Evolutionary conservation across 2,329 filamentous ascomycete species (phyloP), one percentile per base, ranked within the genome.

Genomic region (Ilyonectria sp.): DNA sequence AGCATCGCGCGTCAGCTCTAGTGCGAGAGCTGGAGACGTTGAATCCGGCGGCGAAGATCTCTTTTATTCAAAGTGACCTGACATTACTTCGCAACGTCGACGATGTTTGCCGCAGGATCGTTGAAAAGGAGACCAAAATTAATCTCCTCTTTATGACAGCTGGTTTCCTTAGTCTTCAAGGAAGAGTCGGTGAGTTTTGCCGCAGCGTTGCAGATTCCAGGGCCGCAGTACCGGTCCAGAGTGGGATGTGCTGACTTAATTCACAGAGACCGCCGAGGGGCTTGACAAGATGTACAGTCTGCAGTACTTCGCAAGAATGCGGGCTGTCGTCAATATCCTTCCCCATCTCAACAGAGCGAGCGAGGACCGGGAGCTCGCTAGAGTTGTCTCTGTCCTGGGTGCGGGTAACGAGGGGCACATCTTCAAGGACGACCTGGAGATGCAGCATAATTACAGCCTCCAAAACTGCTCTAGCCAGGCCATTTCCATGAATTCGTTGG

Each of bases 101-200:
- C 8, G 11, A 60, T 29, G 47, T 37, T 31, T 65, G 55, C 47
- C 55, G 23, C 26, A 47, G 55, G 40, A 60, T 65, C 49, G 54
- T 49, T 37, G 29, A 47, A 5, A 60, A 50, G 2, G 62, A 65
- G 17, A 26, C 19, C 2, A 26, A 46, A 15, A 54, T 65, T 15
- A 60, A 65, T 37, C 19, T 65, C 15, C 26, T 65, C 21, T 65
- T 65, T 9, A 11, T 59, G 29, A 65, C 33, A 13, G 33, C 33
- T 8, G 33, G 33, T 4, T 9, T 35, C 33, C 33, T 35, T 2
- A 35, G 11, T 35, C 33, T 13, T 13, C 8, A 35, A 35, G 33
- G 33, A 8, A 8, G 33, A 8, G 11, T 9, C 33, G 33, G 33
- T 13, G 2, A 13, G 33, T 35, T 13, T 9, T 35, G 8, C 4